Base-by-base conservation (phyloP, 1,284 basidiomycete species). In the Laetiporus sulphureus region DNA sequence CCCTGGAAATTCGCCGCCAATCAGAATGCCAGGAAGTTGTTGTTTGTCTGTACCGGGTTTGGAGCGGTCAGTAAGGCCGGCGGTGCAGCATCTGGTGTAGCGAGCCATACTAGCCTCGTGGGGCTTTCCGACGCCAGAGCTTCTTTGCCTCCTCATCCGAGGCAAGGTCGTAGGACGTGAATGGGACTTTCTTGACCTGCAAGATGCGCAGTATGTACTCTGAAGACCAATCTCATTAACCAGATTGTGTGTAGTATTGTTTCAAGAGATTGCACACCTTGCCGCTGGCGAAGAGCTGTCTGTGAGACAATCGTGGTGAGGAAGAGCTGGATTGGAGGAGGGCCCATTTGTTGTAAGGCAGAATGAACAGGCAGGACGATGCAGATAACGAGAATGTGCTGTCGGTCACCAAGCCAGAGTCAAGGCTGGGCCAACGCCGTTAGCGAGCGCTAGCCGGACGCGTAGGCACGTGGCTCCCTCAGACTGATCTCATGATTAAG, bases 261-360 rank as follows among this genome's bases (percentile, higher is more conserved):
- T 8, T 4, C 16, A 27, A n/a, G n/a, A n/a, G n/a, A n/a, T n/a
- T n/a, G n/a, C 36, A 29, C 24, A 63, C 58, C 60, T 57, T 89
- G 86, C 18, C 83, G 76, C 54, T 83, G 76, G 51, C 86, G 69
- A 42, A 90, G 69, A 42, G 75, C 74, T 1, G 83, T 78, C 56
- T 87, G 81, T 41, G 83, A 86, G 4, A 81, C 83, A 47, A 90
- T 90, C 8, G 87, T 90, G n/a, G 87, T 90, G 41, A 89, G 71
- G 59, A 86, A 89, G 27, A 89, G 61, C 51, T 83, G 76, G 46
- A 90, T 81, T 4, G 86, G 87, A 8, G 86, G 87, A 16, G 83
- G 74, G 42, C 78, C 71, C 83, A 88, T 88, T 27, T n/a, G n/a
- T n/a, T n/a, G n/a, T n/a, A n/a, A n/a, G n/a, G n/a, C n/a, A n/a